Evolutionary conservation across 164 flowering plant species (phyloP), one percentile per base, ranked within the genome.

Genomic region (Kingdonia uniflora): DNA sequence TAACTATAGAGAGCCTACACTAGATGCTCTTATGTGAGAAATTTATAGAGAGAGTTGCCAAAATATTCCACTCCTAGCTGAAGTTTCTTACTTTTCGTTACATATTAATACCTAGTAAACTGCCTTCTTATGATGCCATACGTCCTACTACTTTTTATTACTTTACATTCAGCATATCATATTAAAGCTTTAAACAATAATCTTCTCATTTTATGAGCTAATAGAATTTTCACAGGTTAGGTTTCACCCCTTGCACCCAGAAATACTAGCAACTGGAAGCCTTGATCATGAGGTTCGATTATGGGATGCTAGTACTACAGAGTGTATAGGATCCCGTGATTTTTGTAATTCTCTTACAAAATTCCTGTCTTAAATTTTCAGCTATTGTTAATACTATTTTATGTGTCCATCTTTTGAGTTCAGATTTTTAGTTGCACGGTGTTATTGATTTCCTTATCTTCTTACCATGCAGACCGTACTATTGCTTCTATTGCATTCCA

Each of bases 401-500:
- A 2, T 21, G 13, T 20, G 8, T 47, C 29, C n/a, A n/a, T 47
- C 21, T 47, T 4, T 47, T 47, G 14, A 6, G 26, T 29, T 42
- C 0, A 22, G 14, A 19, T 35, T 21, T 11, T 8, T 5, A 61
- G 37, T 15, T n/a, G 23, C 42, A 42, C 60, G 21, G 43, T 55
- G 48, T 25, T 2, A 20, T 11, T 15, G 14, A 14, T n/a, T 29
- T 47, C 2, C 21, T 39, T 3, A 21, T 6, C 42, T 49, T 35
- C 41, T 25, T 35, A 47, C 20, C 46, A 15, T 71, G 62, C 76
- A 92, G 98, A 74, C 51, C 95, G 96, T 20, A 96, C 98, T 42
- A 92, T 92, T 66, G 96, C 98, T 54, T 92, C 98, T 12, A 78
- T 92, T 59, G 98, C 98, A 56, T 92, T 92, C 71, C 96, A 92